Conservation (phyloP, 306 rosid species). For the apple (Malus domestica) region DNA sequence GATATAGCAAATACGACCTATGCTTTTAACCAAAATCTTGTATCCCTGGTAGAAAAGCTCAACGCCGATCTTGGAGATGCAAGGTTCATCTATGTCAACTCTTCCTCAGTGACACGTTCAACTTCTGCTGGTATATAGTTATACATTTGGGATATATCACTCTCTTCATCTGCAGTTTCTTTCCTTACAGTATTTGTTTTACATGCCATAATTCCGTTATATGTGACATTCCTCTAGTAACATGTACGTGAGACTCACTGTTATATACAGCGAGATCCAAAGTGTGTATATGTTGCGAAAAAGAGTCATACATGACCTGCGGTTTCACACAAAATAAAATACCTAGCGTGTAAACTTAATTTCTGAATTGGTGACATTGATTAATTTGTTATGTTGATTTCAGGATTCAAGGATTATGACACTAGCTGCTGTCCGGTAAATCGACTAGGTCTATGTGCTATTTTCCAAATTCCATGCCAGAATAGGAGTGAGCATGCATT, state of each 20-base stretch:
- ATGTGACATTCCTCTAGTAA: background rate
- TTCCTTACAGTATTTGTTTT: no score
- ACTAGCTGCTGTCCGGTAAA: conserved; percentile 29
- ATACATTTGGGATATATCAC: background rate
- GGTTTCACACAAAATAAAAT: background rate
- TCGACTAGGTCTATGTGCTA: conserved; percentile 24
- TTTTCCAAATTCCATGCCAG: conserved; percentile 20
- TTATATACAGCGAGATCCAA: background rate
- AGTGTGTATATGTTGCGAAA: no score
- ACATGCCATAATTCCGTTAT: background rate
- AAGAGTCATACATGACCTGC: background rate
- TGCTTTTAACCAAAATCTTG: conserved; percentile 37
- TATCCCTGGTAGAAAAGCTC: conserved; percentile 21
- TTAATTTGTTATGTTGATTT: background rate
- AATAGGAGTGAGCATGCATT: conserved; percentile 40
- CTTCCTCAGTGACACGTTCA: background rate
- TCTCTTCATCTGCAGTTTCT: background rate
- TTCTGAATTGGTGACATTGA: background rate
- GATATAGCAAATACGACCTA: conserved; percentile 6
- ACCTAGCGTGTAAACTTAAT: background rate
- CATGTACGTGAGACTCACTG: background rate
- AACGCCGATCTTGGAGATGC: conserved; percentile 27
- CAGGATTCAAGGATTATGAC: conserved; percentile 26
- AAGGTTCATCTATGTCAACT: conserved; percentile 26
- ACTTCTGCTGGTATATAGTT: background rate